phyloP scores from a whole-genome alignment of 2,329 filamentous ascomycete genomes.

The Coniella vitis region DNA sequence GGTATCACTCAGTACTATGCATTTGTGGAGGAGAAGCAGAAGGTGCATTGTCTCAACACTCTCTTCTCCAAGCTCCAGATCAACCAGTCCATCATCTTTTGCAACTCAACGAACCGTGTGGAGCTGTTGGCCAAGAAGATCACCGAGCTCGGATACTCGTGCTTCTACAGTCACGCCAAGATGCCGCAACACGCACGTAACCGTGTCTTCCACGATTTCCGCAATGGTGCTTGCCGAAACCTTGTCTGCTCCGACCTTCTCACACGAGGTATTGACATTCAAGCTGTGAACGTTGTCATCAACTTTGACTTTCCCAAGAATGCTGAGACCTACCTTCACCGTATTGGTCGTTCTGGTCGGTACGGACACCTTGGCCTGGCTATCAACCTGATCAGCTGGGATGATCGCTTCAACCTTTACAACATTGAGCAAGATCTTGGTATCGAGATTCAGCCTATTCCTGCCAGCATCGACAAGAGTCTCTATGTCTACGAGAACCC shows the following conservation, averaged over 20 bases:
- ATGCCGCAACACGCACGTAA: constrained; percentile 97
- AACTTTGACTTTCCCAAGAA: constrained; percentile 99
- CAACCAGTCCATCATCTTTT: constrained; percentile 99
- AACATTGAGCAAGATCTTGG: constrained; percentile 96
- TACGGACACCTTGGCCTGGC: constrained; percentile 96
- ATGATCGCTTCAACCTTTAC: constrained; percentile 97
- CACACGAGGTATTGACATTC: constrained; percentile 98
- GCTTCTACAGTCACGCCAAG: constrained; percentile 97
- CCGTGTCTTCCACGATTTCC: constrained; percentile 98
- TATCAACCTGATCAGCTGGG: constrained; percentile 99
- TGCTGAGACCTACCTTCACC: constrained; percentile 95
- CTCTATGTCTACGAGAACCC: constrained; percentile 97
- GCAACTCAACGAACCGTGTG: constrained; percentile 97
- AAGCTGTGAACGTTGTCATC: constrained; percentile 98
- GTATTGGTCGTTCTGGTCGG: constrained; percentile 93
- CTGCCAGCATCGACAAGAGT: constrained; percentile 89
- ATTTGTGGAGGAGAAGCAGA: constrained; percentile 98
- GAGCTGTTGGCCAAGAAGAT: constrained; percentile 98
- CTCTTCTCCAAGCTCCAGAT: constrained; percentile 98
- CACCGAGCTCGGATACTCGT: constrained; percentile 96
- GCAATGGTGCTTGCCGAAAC: constrained; percentile 95
- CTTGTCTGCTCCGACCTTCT: constrained; percentile 96
- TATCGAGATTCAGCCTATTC: constrained; percentile 97
- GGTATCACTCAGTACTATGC: constrained; percentile 99
- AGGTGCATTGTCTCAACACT: constrained; percentile 97